A percentile compares a stretch with the other conserved stretches of the same genome.
Conservation (phyloP, 2,329 filamentous ascomycete genomes). For the Calycina herbarum region DNA sequence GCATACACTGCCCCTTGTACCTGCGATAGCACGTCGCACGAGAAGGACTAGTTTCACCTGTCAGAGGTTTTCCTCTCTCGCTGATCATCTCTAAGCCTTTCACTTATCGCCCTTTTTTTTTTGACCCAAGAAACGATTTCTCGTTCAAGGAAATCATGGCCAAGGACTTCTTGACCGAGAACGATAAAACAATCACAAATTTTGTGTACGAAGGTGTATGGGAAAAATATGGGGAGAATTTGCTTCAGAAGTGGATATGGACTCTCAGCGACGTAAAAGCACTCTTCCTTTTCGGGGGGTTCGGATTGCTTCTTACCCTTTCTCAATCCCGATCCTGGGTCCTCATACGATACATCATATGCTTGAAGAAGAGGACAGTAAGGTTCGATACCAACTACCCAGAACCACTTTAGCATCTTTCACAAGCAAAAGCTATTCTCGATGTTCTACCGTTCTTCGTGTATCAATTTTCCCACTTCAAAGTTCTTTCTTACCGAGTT, state of each 20-base stretch:
- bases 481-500: neutral
- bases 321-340: slow-evolving; percentile 9
- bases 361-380: neutral
- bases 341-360: neutral
- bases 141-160: neutral
- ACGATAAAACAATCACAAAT: neutral
- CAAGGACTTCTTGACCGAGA: too few species aligned
- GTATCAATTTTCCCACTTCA: neutral
- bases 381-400: neutral
- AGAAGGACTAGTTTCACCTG: too few species aligned
- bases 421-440: slow-evolving; percentile 7
- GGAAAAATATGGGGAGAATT: neutral
- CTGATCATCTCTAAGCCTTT: too few species aligned
- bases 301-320: neutral
- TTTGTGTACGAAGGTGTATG: slow-evolving; percentile 11
- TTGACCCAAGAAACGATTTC: neutral
- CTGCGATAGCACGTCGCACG: too few species aligned
- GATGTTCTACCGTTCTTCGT: neutral
- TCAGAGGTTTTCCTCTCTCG: too few species aligned
- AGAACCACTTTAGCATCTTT: neutral
- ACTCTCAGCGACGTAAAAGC: neutral
- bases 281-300: neutral
- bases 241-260: slow-evolving; percentile 2
- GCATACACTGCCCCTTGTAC: too few species aligned
- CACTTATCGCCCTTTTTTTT: neutral